These are phyloP conservation scores for Chaetothyriales sp. DNA, from an alignment of 2,329 filamentous ascomycete genomes.

Conservation along the genomic window DNA sequence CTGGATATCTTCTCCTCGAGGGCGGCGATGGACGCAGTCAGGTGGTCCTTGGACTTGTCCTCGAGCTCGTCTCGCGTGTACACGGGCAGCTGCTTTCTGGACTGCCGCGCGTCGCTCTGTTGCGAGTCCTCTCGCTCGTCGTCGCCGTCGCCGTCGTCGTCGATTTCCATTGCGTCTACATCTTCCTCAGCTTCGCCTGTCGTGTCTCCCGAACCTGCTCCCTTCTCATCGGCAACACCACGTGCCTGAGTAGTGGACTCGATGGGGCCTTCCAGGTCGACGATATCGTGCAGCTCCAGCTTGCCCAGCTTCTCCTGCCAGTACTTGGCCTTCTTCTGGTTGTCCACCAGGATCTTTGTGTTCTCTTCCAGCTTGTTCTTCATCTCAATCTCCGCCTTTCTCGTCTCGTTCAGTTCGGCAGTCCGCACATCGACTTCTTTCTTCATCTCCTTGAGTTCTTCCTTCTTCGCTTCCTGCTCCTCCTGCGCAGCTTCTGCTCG, in stretches of 20 bases:
- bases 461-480: constrained; percentile 59
- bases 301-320: constrained; percentile 86
- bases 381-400: constrained; percentile 92
- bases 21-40: constrained; percentile 50
- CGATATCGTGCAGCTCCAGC: constrained; percentile 65
- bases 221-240: constrained; percentile 2
- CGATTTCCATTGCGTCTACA: constrained; percentile 45
- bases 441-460: constrained; percentile 66
- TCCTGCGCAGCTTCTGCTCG: constrained; percentile 70
- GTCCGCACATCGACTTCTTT: constrained; percentile 74
- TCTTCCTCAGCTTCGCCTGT: constrained; percentile 51
- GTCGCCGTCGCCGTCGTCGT: constrained; percentile 31
- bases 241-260: constrained; percentile 1
- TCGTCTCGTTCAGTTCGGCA: constrained; percentile 70
- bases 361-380: constrained; percentile 94
- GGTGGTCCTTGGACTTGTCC: constrained; percentile 46
- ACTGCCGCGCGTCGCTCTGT: constrained; percentile 3
- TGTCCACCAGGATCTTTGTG: constrained; percentile 74
- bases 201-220: constrained; percentile 25
- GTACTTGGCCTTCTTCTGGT: constrained; percentile 66
- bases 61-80: constrained; percentile 59
- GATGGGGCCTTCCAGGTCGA: constrained; percentile 37
- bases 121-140: constrained; percentile 29
- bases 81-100: constrained; percentile 50
- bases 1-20: constrained; percentile 68